These are phyloP conservation scores for Verbascum thapsus DNA, from an alignment of 257 asterid genomes.

Conservation along the genomic window DNA sequence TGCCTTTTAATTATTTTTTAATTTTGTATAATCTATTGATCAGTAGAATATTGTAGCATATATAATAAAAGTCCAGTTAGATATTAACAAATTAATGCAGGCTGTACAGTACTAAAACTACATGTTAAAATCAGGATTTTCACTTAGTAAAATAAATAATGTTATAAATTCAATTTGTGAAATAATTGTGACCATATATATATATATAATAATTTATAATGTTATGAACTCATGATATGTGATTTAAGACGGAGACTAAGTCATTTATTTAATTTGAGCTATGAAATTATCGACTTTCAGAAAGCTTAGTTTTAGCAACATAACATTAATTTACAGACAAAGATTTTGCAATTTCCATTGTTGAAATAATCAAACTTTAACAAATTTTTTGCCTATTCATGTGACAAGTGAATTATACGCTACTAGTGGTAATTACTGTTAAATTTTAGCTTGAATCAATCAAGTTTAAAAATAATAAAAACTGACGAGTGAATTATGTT, in stretches of 20 bases:
- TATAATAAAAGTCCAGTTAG: slow-evolving; percentile 29
- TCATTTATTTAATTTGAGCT: slow-evolving; percentile 32
- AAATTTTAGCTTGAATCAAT: too few relatives aligned
- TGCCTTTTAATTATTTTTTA: too few relatives aligned
- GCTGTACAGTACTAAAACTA: slow-evolving; percentile 41
- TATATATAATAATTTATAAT: too few relatives aligned
- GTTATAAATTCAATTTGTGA: background rate
- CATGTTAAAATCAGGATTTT: background rate
- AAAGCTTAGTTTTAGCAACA: slow-evolving; percentile 32
- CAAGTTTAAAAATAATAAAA: too few relatives aligned
- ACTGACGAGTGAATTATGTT: too few relatives aligned
- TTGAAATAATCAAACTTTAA: background rate
- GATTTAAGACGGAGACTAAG: slow-evolving; percentile 35
- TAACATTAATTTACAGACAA: slow-evolving; percentile 47
- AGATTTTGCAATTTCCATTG: slow-evolving; percentile 28
- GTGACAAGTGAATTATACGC: slow-evolving; percentile 14
- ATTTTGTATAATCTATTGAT: background rate
- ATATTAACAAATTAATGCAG: slow-evolving; percentile 50
- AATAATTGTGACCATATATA: slow-evolving; percentile 28
- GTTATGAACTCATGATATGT: background rate
- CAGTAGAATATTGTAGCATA: background rate
- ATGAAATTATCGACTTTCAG: slow-evolving; percentile 49
- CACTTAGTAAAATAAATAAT: background rate
- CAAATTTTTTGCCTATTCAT: too few relatives aligned
- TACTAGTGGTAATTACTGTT: too few relatives aligned